Conservation (phyloP, 345 rosid genomes). For the Ricinus communis region DNA sequence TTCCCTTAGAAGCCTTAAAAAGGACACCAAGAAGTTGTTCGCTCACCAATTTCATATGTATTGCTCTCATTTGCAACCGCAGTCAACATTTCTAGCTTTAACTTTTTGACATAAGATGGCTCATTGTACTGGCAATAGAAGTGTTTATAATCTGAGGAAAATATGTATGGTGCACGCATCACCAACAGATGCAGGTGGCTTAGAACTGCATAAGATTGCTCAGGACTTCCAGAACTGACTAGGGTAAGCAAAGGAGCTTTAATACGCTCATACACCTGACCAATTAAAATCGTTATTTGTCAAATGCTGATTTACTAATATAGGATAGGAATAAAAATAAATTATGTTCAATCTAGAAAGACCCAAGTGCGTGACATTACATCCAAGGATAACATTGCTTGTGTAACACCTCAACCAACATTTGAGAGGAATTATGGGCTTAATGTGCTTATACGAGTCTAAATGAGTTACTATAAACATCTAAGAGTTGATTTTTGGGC, state of each 20-base stretch:
- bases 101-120: slow-evolving; percentile 88
- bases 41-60: slow-evolving; percentile 97
- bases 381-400: neutral
- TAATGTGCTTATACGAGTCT: too few species aligned
- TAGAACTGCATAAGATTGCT: slow-evolving; percentile 94
- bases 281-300: slow-evolving; percentile 24
- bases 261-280: slow-evolving; percentile 93
- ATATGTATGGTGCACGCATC: slow-evolving; percentile 92
- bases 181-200: slow-evolving; percentile 97
- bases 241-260: slow-evolving; percentile 95
- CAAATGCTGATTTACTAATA: slow-evolving; percentile 18
- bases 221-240: slow-evolving; percentile 99
- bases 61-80: slow-evolving; percentile 97
- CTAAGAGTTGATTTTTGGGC: too few species aligned
- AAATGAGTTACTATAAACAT: too few species aligned
- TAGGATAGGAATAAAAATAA: neutral
- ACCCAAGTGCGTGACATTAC: neutral
- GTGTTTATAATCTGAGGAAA: slow-evolving; percentile 90
- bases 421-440: too few species aligned
- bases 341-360: slow-evolving; percentile 2
- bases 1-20: slow-evolving; percentile 2
- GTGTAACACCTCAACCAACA: too few species aligned
- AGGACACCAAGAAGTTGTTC: slow-evolving; percentile 17
- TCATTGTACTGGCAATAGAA: slow-evolving; percentile 98
- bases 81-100: slow-evolving; percentile 99